phyloP scores from a whole-genome alignment of 163 green algal genomes.

The Coccomyxa subellipsoidea region DNA sequence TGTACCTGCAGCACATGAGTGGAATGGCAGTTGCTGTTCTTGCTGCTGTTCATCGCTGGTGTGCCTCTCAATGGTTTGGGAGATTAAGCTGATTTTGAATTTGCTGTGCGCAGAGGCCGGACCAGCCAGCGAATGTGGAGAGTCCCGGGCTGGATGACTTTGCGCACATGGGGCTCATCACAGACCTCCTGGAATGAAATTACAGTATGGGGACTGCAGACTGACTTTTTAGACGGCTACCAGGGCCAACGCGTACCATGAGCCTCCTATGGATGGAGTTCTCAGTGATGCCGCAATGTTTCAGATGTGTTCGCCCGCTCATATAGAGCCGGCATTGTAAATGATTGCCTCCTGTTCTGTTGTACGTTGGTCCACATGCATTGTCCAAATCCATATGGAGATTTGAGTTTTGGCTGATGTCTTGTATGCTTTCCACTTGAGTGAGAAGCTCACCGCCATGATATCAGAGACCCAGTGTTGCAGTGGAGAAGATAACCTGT shows the following conservation, averaged over 20 bases:
- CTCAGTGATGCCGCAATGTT: no score
- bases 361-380: conserved; percentile 7
- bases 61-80: no score
- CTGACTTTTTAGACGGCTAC: neutral
- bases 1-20: no score
- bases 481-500: neutral
- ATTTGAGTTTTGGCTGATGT: no score
- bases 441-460: no score
- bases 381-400: no score
- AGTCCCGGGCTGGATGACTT: conserved; percentile 86
- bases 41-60: no score
- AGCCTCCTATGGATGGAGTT: no score
- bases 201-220: neutral
- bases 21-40: no score
- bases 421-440: no score
- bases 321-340: neutral
- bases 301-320: neutral
- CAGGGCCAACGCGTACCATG: neutral
- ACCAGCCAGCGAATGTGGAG: conserved; percentile 32
- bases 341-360: neutral
- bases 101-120: neutral
- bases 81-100: no score
- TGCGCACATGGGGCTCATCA: conserved; percentile 91
- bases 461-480: no score
- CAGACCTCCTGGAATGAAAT: conserved; percentile 85